phyloP scores from a whole-genome alignment of 805 yeast genomes.

The Cyberlindnera nakhonratchasimensis region DNA sequence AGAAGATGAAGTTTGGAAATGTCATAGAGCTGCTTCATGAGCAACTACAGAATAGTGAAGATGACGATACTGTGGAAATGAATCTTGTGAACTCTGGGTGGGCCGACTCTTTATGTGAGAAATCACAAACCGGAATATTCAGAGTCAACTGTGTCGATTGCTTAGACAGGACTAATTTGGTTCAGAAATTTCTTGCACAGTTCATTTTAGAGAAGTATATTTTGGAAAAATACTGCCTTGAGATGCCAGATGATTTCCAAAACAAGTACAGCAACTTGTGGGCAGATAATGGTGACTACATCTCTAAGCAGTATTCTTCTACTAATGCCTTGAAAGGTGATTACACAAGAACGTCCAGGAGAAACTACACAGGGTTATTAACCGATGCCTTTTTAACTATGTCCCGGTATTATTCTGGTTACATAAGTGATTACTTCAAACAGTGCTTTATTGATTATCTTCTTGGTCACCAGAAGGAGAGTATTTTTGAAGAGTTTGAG shows the following conservation, averaged over 20 bases:
- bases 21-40: slow-evolving; percentile 32
- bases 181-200: slow-evolving; percentile 40
- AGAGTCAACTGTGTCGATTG: slow-evolving; percentile 63
- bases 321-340: slow-evolving; percentile 54
- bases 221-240: slow-evolving; percentile 21
- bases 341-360: slow-evolving; percentile 40
- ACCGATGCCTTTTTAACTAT: slow-evolving; percentile 42
- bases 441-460: slow-evolving; percentile 43
- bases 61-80: slow-evolving; percentile 17
- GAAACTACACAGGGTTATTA: slow-evolving; percentile 40
- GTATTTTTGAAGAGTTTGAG: slow-evolving; percentile 41
- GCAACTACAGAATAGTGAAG: slow-evolving; percentile 11
- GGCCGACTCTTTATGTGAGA: slow-evolving; percentile 25
- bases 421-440: slow-evolving; percentile 41
- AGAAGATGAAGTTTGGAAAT: slow-evolving; percentile 39
- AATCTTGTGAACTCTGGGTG: slow-evolving; percentile 30
- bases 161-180: slow-evolving; percentile 57
- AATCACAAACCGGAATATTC: slow-evolving; percentile 50
- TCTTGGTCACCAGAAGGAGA: slow-evolving; percentile 34
- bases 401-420: slow-evolving; percentile 41
- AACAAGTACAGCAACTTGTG: slow-evolving; percentile 38
- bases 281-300: slow-evolving; percentile 71
- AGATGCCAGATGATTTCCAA: slow-evolving; percentile 18
- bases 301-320: slow-evolving; percentile 59
- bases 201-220: slow-evolving; percentile 26